These are phyloP conservation scores for Escallonia rubra DNA, from an alignment of 129 eudicot genomes.

Conservation along the genomic window DNA sequence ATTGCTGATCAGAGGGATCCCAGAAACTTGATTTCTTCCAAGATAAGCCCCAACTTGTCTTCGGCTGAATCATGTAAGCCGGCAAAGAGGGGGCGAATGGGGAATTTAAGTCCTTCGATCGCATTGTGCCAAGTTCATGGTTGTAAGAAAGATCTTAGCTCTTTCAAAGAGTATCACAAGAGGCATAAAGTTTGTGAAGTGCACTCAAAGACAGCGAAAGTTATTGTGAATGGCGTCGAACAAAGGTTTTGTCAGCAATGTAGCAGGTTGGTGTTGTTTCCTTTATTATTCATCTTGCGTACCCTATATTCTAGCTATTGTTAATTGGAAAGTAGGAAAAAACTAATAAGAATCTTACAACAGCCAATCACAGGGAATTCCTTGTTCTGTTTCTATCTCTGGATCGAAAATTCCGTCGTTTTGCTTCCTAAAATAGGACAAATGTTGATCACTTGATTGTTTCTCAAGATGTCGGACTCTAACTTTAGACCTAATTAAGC, in stretches of 20 bases:
- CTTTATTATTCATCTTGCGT: neutral
- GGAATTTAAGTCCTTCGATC: constrained; percentile 23
- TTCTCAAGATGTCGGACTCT: too few relatives aligned
- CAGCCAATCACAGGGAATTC: too few relatives aligned
- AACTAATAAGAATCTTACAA: neutral
- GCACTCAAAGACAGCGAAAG: constrained; percentile 72
- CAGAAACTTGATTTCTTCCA: constrained; percentile 6
- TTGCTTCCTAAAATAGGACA: too few relatives aligned
- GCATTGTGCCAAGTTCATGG: constrained; percentile 70
- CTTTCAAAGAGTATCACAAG: constrained; percentile 65
- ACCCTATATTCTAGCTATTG: neutral
- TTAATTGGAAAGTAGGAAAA: neutral
- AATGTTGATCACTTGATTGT: too few relatives aligned
- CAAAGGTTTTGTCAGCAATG: constrained; percentile 95
- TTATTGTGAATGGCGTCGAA: constrained; percentile 68
- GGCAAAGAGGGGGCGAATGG: constrained; percentile 31
- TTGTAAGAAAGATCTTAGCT: constrained; percentile 60
- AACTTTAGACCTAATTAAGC: too few relatives aligned
- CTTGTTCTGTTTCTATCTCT: too few relatives aligned
- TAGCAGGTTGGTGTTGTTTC: constrained; percentile 55
- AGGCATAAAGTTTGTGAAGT: constrained; percentile 80
- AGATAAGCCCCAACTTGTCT: constrained; percentile 13
- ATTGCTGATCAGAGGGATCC: constrained; percentile 28
- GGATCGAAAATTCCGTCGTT: too few relatives aligned
- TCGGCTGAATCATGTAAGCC: constrained; percentile 25